phyloP scores from a whole-genome alignment of 1,139 yeast species.

The Blastobotrys capitulatus region DNA sequence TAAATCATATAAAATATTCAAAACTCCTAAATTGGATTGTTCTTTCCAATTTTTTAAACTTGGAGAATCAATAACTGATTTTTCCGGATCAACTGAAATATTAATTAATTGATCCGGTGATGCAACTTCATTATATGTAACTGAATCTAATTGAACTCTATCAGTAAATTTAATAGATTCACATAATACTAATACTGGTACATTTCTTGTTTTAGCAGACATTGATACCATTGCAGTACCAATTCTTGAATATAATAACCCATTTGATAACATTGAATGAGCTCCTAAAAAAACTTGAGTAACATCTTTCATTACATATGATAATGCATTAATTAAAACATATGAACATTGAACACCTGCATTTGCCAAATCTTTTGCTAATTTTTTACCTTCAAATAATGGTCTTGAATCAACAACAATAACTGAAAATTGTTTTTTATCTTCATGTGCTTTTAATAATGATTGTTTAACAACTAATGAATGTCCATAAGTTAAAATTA shows the following conservation, averaged over 20 bases:
- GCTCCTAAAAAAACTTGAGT: slow-evolving; percentile 94
- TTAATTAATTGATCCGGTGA: slow-evolving; percentile 65
- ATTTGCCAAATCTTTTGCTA: slow-evolving; percentile 57
- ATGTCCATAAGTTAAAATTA: slow-evolving; percentile 81
- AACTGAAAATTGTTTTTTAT: slow-evolving; percentile 63
- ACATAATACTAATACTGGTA: slow-evolving; percentile 93
- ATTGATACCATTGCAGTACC: slow-evolving; percentile 94
- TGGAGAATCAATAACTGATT: slow-evolving; percentile 24
- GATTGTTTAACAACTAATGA: slow-evolving; percentile 78
- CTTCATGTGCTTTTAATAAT: slow-evolving; percentile 59
- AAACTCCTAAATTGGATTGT: slow-evolving; percentile 58
- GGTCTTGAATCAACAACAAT: slow-evolving; percentile 95
- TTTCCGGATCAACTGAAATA: slow-evolving; percentile 42
- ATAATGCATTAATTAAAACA: slow-evolving; percentile 70
- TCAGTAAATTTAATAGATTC: slow-evolving; percentile 94
- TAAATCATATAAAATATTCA: slow-evolving; percentile 85
- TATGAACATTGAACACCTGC: slow-evolving; percentile 63
- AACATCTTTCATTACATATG: slow-evolving; percentile 75
- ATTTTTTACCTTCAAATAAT: slow-evolving; percentile 81
- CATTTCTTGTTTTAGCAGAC: slow-evolving; percentile 81
- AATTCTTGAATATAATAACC: slow-evolving; percentile 85
- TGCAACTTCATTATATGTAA: slow-evolving; percentile 87
- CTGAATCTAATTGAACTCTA: slow-evolving; percentile 92
- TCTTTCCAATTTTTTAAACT: slow-evolving; percentile 63
- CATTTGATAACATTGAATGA: slow-evolving; percentile 94